These are phyloP conservation scores for Stachybotrys elegans DNA, from an alignment of 2,329 filamentous ascomycete genomes.

Conservation along the genomic window DNA sequence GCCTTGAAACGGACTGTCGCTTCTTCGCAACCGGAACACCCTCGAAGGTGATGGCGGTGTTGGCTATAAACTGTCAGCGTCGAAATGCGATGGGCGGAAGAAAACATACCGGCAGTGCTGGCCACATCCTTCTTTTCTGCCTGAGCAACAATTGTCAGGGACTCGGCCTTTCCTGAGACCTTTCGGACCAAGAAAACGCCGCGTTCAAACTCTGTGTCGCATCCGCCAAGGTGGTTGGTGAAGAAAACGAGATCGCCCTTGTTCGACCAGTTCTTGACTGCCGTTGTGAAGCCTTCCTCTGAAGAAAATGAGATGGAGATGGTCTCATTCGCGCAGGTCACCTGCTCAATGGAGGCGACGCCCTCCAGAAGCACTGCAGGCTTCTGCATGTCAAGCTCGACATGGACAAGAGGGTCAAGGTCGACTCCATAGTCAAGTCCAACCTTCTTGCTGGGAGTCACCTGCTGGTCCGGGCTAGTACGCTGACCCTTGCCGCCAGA, in stretches of 20 bases:
- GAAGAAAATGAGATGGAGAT: constrained; percentile 10
- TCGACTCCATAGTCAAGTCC: constrained; percentile 2
- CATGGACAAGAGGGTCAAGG: constrained; percentile 9
- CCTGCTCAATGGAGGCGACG: constrained; percentile 7
- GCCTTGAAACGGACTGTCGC: constrained; percentile 3
- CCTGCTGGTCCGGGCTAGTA: background rate
- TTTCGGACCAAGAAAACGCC: constrained; percentile 30
- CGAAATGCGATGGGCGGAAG: background rate
- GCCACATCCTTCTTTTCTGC: constrained; percentile 25
- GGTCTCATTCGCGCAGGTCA: constrained; percentile 8
- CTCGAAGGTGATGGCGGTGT: constrained; percentile 11
- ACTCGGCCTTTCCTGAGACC: constrained; percentile 19
- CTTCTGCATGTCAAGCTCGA: constrained; percentile 11
- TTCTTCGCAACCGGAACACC: constrained; percentile 9
- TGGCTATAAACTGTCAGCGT: constrained; percentile 2
- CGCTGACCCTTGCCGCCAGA: background rate
- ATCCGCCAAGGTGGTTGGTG: constrained; percentile 36
- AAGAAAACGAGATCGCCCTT: constrained; percentile 27
- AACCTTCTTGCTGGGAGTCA: constrained; percentile 2
- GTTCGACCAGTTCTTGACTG: constrained; percentile 9
- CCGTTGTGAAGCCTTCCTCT: constrained; percentile 8
- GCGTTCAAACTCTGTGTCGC: constrained; percentile 32
- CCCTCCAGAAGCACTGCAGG: constrained; percentile 13
- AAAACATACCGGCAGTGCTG: constrained; percentile 27
- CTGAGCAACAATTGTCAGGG: constrained; percentile 23